Base-by-base conservation (phyloP, 1,139 yeast species). In the Blastobotrys arbuscula region DNA sequence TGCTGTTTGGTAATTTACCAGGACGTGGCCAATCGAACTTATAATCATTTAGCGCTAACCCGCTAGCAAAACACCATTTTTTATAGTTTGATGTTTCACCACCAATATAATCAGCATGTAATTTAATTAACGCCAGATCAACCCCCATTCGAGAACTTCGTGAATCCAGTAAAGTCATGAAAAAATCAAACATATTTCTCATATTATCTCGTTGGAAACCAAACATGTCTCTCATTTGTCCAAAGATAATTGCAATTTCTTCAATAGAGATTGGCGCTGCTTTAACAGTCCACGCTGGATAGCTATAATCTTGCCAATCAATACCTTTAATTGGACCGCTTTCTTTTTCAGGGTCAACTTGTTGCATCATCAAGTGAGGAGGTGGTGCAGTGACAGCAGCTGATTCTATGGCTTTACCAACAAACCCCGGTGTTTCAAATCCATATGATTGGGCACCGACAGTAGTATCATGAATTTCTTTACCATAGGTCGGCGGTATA, bases 51-150 rank as follows among this genome's bases (percentile, higher is more conserved):
- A 66, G 48, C 62, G 79, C 84, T 64, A 81, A 65, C 58, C 76
- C 77, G 24, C 85, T 76, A 3, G 87, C 87, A 68, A 82, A 79
- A 60, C 79, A 81, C 90, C 90, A 83, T 58, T 78, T 81, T 44
- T 78, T 72, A 59, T 75, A 83, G 60, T 83, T 83, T 15, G 90
- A 72, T 56, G 79, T 71, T 24, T 75, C 72, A 2, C 90, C 90
- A 16, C 87, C 87, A 59, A 83, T 82, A 67, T 83, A 84, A 64
- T 84, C 92, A 21, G 86, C 84, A 63, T 84, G 92, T 53, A 84
- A 71, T 47, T 84, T 77, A 52, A 77, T 71, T 54, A 84, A 74
- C 37, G 90, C 89, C 62, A 78, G 79, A 21, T 80, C 77, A 16
- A 87, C 84, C 16, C 83, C 75, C 83, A 82, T 79, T 65, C 92